Conservation (phyloP, 805 yeast genomes). For the Komagataella phaffii region DNA sequence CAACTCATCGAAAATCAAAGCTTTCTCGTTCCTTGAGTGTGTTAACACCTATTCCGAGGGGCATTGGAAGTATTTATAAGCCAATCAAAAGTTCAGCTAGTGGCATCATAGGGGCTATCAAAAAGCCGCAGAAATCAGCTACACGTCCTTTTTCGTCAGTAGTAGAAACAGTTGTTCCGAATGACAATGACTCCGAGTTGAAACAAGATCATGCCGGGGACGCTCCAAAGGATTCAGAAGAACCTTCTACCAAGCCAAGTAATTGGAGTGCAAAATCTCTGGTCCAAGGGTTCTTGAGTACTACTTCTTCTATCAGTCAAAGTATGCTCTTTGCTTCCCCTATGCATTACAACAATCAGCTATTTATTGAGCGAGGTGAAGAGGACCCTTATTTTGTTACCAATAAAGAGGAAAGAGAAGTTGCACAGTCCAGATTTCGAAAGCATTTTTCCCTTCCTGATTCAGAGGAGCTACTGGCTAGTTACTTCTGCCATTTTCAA, state of each 20-base stretch:
- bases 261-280: constrained; percentile 9
- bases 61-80: background rate
- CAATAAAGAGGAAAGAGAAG: constrained; percentile 25
- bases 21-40: background rate
- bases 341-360: constrained; percentile 39
- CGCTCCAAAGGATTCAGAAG: background rate
- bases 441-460: constrained; percentile 51
- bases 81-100: background rate
- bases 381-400: constrained; percentile 38
- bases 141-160: constrained; percentile 1
- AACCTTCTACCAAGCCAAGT: constrained; percentile 7
- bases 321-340: constrained; percentile 46
- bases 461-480: constrained; percentile 39
- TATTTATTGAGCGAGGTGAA: constrained; percentile 22
- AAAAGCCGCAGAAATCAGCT: background rate
- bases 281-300: constrained; percentile 12
- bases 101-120: background rate
- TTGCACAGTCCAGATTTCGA: constrained; percentile 45
- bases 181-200: constrained; percentile 3
- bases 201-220: background rate
- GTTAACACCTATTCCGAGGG: background rate
- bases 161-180: constrained; percentile 2
- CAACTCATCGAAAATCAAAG: background rate
- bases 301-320: constrained; percentile 2
- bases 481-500: constrained; percentile 58